Conservation (phyloP, 768 basidiomycete species). For the Amylocystis lapponica region DNA sequence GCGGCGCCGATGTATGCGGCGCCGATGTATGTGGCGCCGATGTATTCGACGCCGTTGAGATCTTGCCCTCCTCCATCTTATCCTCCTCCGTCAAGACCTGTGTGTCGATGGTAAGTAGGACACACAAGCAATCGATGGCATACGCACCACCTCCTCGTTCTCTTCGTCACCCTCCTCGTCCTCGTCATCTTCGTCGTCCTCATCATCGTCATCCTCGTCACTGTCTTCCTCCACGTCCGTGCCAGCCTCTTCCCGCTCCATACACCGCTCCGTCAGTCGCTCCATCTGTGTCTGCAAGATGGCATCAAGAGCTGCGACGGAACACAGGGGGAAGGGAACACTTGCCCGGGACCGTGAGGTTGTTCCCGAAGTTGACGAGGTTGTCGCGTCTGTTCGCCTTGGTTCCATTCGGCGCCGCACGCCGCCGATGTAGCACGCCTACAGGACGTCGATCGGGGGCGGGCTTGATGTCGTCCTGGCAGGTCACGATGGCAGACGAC, state of each 20-base stretch:
- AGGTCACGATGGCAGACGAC: constrained; percentile 40
- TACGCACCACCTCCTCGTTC: constrained; percentile 41
- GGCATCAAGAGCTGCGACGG: constrained; percentile 13
- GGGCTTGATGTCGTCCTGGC: constrained; percentile 22
- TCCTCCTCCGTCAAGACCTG: constrained; percentile 90
- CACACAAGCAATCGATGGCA: too few relatives aligned
- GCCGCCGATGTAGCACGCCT: constrained; percentile 19
- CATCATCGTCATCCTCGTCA: constrained; percentile 44
- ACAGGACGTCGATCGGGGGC: constrained; percentile 19
- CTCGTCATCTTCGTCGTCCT: constrained; percentile 45
- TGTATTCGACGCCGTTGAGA: too few relatives aligned
- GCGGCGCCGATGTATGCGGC: too few relatives aligned
- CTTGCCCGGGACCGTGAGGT: constrained; percentile 77
- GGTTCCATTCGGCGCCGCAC: constrained; percentile 32
- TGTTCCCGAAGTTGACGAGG: constrained; percentile 74
- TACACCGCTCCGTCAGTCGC: constrained; percentile 89
- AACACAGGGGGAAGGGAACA: constrained; percentile 17
- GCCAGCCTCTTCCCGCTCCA: constrained; percentile 71
- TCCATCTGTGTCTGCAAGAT: constrained; percentile 85
- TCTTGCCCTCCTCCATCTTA: constrained; percentile 98
- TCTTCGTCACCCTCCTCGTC: constrained; percentile 48
- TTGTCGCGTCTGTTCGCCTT: constrained; percentile 54
- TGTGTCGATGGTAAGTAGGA: too few relatives aligned
- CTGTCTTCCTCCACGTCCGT: constrained; percentile 40
- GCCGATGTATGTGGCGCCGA: too few relatives aligned